Evolutionary conservation across 2,329 filamentous ascomycete species (phyloP).

Genomic region (Cladosporium colombiae): DNA sequence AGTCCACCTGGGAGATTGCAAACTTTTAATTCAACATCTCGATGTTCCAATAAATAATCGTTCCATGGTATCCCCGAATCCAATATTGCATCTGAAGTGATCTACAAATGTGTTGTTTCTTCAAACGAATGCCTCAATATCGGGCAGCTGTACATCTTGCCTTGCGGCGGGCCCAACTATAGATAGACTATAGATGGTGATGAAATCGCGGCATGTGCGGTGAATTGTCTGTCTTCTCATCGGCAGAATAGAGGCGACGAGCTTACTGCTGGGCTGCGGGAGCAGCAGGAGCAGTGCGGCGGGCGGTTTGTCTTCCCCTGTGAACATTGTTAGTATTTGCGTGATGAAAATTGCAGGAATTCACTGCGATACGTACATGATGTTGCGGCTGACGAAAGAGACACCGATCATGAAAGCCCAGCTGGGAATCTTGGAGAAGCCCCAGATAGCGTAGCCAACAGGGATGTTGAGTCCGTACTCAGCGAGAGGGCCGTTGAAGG

Average conservation of each 20-base stretch:
- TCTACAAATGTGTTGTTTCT: slow-evolving; percentile 3
- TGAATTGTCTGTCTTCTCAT: background rate
- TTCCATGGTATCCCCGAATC: slow-evolving; percentile 6
- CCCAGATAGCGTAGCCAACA: slow-evolving; percentile 68
- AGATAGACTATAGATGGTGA: background rate
- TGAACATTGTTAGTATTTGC: slow-evolving; percentile 13
- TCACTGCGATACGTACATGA: slow-evolving; percentile 64
- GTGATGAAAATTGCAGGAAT: background rate
- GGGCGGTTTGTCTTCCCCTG: slow-evolving; percentile 18
- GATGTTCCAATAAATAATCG: slow-evolving; percentile 10
- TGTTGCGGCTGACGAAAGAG: slow-evolving; percentile 69
- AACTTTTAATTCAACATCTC: slow-evolving; percentile 14
- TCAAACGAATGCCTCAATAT: background rate
- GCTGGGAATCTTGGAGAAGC: slow-evolving; percentile 59
- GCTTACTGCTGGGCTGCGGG: slow-evolving; percentile 10
- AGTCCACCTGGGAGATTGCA: slow-evolving; percentile 4
- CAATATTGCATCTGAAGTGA: slow-evolving; percentile 8
- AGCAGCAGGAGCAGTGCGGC: slow-evolving; percentile 4
- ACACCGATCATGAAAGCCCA: slow-evolving; percentile 79
- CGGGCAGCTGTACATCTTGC: background rate
- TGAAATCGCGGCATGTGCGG: background rate
- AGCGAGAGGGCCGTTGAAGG: slow-evolving; percentile 68
- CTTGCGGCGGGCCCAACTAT: background rate
- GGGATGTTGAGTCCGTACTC: slow-evolving; percentile 63
- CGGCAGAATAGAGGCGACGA: background rate